phyloP scores from a whole-genome alignment of 208 protist genomes.

The Vickermania spadyakhi region DNA sequence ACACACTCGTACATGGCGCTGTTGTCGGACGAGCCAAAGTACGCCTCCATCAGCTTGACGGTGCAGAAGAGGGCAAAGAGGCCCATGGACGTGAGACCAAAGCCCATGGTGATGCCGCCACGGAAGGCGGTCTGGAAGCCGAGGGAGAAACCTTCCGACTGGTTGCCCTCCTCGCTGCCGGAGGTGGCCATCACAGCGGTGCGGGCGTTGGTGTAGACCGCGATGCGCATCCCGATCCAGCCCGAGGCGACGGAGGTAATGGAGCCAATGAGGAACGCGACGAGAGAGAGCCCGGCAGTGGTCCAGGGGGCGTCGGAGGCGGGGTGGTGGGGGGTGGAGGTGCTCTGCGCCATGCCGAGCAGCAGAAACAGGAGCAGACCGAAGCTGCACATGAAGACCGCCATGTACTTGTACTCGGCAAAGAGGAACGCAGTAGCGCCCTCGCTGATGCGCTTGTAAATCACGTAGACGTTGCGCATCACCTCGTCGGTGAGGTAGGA shows the following conservation, averaged over 20 bases:
- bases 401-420: slow-evolving; percentile 85
- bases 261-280: slow-evolving; percentile 65
- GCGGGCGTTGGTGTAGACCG: slow-evolving; percentile 82
- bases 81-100: slow-evolving; percentile 76
- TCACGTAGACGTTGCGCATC: slow-evolving; percentile 80
- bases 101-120: slow-evolving; percentile 85
- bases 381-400: slow-evolving; percentile 66
- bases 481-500: slow-evolving; percentile 67
- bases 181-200: slow-evolving; percentile 74
- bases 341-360: slow-evolving; percentile 52
- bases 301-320: slow-evolving; percentile 27
- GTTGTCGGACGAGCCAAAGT: slow-evolving; percentile 39
- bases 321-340: slow-evolving; percentile 21
- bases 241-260: slow-evolving; percentile 72
- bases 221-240: slow-evolving; percentile 87
- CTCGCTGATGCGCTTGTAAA: slow-evolving; percentile 67
- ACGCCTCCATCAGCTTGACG: slow-evolving; percentile 47
- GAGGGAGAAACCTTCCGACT: slow-evolving; percentile 32
- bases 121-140: slow-evolving; percentile 83
- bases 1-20: slow-evolving; percentile 78
- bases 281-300: slow-evolving; percentile 50
- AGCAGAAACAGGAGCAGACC: slow-evolving; percentile 68
- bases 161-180: slow-evolving; percentile 42
- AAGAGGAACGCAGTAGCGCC: slow-evolving; percentile 75
- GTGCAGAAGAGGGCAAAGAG: slow-evolving; percentile 69